These are phyloP conservation scores for Malus hybrid DNA, from an alignment of 331 rosid species.

Conservation along the genomic window DNA sequence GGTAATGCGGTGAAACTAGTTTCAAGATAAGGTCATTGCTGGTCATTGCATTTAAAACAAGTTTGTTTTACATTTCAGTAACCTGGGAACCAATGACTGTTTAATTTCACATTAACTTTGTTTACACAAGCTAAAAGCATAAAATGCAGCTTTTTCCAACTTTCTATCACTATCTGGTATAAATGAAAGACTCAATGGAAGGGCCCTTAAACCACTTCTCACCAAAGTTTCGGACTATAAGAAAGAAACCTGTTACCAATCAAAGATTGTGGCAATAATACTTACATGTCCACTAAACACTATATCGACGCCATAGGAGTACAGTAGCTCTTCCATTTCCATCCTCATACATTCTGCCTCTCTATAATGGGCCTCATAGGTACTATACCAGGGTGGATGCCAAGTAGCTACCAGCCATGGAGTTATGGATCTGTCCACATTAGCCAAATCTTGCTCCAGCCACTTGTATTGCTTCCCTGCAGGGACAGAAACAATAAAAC, in stretches of 20 bases:
- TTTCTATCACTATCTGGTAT: neutral
- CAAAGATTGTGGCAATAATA: neutral
- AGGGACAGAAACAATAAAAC: neutral
- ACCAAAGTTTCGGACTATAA: neutral
- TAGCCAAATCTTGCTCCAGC: conserved; percentile 74
- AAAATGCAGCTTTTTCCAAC: neutral
- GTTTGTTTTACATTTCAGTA: neutral
- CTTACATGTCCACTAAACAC: conserved; percentile 85
- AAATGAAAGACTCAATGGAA: neutral
- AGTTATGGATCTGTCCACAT: conserved; percentile 57
- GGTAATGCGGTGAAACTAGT: neutral
- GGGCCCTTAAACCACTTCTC: neutral
- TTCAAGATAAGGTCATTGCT: neutral
- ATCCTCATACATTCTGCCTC: conserved; percentile 86
- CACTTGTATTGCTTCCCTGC: conserved; percentile 69
- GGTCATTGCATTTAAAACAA: neutral
- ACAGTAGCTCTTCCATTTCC: conserved; percentile 62
- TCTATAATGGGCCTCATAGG: conserved; percentile 64
- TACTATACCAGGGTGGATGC: conserved; percentile 89
- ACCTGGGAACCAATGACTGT: neutral
- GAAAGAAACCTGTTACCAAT: neutral
- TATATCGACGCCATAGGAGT: conserved; percentile 63
- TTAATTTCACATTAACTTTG: neutral
- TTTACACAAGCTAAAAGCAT: neutral
- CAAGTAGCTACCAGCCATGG: conserved; percentile 85